A percentile compares a stretch with the other conserved stretches of the same genome.
Conservation (phyloP, 441 rosid genomes). For the Flueggea neowawraea region DNA sequence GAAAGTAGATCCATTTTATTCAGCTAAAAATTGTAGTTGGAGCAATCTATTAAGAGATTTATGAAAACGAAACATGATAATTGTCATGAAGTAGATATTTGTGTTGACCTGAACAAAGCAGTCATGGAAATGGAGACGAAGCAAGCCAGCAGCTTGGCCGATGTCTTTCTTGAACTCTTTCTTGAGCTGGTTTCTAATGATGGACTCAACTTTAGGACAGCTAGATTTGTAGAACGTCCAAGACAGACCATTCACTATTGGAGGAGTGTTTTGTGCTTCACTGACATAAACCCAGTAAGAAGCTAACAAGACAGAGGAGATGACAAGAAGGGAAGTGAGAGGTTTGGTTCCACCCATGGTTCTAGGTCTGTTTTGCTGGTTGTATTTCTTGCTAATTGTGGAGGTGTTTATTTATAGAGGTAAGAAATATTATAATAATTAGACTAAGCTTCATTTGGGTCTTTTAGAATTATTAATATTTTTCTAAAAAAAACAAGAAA, state of each 20-base stretch:
- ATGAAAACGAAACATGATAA: too few relatives aligned
- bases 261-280: slow-evolving; percentile 21
- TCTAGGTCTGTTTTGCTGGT: too few relatives aligned
- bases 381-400: too few relatives aligned
- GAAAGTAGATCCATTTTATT: too few relatives aligned
- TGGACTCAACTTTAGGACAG: slow-evolving; percentile 62
- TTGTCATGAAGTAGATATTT: too few relatives aligned
- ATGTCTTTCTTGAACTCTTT: slow-evolving; percentile 54
- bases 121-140: slow-evolving; percentile 85
- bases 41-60: too few relatives aligned
- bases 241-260: slow-evolving; percentile 48
- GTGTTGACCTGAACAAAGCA: slow-evolving; percentile 70
- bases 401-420: too few relatives aligned
- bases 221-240: slow-evolving; percentile 45
- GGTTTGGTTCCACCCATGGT: background rate
- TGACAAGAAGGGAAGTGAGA: slow-evolving; percentile 17
- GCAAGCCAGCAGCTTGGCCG: slow-evolving; percentile 76
- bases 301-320: slow-evolving; percentile 21
- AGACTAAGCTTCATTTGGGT: too few relatives aligned
- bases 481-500: too few relatives aligned
- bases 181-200: slow-evolving; percentile 44
- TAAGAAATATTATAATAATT: too few relatives aligned
- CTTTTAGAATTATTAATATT: too few relatives aligned
- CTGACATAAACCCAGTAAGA: slow-evolving; percentile 11
- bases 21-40: too few relatives aligned